Base-by-base conservation (phyloP, 257 asterid species). In the Nicotiana undulata region DNA sequence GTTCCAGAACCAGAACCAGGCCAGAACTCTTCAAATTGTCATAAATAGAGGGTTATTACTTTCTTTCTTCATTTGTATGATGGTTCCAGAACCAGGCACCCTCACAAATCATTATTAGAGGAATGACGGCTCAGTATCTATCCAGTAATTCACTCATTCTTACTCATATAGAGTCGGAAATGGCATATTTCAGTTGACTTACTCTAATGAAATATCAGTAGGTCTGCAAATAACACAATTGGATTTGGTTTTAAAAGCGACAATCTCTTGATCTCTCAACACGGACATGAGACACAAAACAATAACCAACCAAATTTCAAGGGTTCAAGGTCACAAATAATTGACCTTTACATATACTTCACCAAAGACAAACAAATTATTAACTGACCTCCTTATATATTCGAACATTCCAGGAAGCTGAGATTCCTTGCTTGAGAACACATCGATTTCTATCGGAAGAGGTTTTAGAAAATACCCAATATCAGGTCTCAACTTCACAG, bases 381-480 rank as follows among this genome's bases (percentile, higher is more conserved):
- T 56, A 83, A 86, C 97, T 89, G 85, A 94, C 99, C 98, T 94
- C 83, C 93, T 89, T 76, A 79, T 83, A 86, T 80, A 89, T 85
- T 96, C 99, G 70, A 96, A 92, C 98, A 94, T 94, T 82, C 99
- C 99, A 67, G 90, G 93, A 84, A 96, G 95, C 83, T 89, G 94
- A 84, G 97, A 89, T 84, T 91, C 98, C 89, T 88, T 94, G 86
- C 77, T 84, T 22, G 80, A 81, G 86, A 96, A 96, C 75, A 85
- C 82, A 82, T 90, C 91, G 59, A 82, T 80, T 81, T 96, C 93
- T 90, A 96, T 92, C 28, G 88, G 87, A 60, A 96, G 92, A 86
- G 99, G 97, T 86, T 90, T 96, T 61, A 96, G 82, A 81, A 96
- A 94, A 92, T 91, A 93, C 77, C 99, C 99, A 86, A 96, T 94